Evolutionary conservation across 2,329 filamentous ascomycete genomes (phyloP).

Genomic region (Neonectria faginata): DNA sequence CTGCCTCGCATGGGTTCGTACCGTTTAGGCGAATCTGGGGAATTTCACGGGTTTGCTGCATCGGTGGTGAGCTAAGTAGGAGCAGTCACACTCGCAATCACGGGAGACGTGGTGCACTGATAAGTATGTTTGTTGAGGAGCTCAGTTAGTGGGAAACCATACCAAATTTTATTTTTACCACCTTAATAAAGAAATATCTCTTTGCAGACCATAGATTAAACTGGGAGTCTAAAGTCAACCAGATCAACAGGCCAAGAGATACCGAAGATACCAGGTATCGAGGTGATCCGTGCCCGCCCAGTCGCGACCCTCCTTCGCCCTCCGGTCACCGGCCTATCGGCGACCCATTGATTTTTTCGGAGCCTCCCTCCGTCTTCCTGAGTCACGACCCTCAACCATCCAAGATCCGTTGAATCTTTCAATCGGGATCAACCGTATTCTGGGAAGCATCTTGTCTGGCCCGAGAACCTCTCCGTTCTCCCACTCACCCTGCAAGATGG

Average conservation of each 20-base stretch:
- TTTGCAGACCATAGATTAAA: not conserved
- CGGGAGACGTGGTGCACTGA: not conserved
- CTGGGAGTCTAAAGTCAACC: not conserved
- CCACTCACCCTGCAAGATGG: conserved; percentile 52
- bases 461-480: conserved; percentile 41
- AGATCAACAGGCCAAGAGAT: not conserved
- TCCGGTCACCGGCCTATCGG: conserved; percentile 46
- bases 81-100: conserved; percentile 12
- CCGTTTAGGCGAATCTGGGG: conserved; percentile 34
- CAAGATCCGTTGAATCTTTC: conserved; percentile 33
- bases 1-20: conserved; percentile 34
- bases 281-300: conserved; percentile 40
- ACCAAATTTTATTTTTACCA: not conserved
- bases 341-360: conserved; percentile 45
- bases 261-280: conserved; percentile 28
- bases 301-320: conserved; percentile 28
- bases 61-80: conserved; percentile 19
- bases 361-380: conserved; percentile 36
- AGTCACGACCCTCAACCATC: conserved; percentile 40
- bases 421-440: conserved; percentile 35
- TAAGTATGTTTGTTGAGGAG: not conserved
- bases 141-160: not conserved
- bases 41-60: conserved; percentile 24
- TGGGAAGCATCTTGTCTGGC: conserved; percentile 44
- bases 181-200: too few species aligned